Conservation (phyloP, 495 filamentous ascomycete species). For the Aspergillus leporis region DNA sequence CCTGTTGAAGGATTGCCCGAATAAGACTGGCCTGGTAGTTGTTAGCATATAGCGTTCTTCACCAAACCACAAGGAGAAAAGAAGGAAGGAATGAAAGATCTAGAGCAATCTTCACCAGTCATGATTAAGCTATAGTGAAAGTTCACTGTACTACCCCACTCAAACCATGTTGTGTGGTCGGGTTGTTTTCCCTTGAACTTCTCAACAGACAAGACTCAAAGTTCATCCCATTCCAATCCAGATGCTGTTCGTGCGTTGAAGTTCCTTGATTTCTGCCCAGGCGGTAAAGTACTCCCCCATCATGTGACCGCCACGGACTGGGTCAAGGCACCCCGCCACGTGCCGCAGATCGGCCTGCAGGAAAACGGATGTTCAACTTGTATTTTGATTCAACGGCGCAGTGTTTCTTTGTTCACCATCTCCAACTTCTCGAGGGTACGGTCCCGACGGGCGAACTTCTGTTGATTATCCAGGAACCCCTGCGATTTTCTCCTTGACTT, state of each 20-base stretch:
- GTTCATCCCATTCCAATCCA: neutral
- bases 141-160: neutral
- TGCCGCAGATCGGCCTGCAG: conserved; percentile 16
- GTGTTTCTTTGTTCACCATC: neutral
- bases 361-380: neutral
- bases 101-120: neutral
- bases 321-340: conserved; percentile 13
- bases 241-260: neutral
- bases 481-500: neutral
- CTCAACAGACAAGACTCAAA: too few relatives aligned
- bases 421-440: conserved; percentile 11
- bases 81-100: neutral
- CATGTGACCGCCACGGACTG: conserved; percentile 8
- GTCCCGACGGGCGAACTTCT: conserved; percentile 14
- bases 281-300: conserved; percentile 14
- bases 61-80: neutral
- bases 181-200: neutral
- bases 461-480: conserved; percentile 12
- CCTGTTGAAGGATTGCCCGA: neutral
- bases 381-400: neutral
- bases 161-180: neutral
- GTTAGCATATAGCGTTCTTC: neutral
- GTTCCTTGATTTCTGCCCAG: conserved; percentile 12
- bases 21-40: neutral
- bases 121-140: neutral